Conservation (phyloP, 176 grass and related monocot genomes). For the Carex scoparia region DNA sequence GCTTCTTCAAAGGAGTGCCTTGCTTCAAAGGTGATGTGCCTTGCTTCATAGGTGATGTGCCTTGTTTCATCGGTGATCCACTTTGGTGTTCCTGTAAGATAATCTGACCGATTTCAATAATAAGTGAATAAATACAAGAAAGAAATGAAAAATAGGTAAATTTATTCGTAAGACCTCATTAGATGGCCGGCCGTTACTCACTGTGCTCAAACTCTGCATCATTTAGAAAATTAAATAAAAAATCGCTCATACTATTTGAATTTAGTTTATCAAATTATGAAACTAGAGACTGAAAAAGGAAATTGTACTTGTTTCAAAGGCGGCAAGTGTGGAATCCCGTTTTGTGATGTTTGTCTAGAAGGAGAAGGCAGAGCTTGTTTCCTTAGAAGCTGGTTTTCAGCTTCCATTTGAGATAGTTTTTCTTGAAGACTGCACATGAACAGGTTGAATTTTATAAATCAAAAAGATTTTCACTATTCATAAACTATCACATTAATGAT, state of each 20-base stretch:
- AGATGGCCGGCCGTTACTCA: slow-evolving; percentile 40
- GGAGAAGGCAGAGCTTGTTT: slow-evolving; percentile 55
- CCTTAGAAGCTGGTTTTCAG: slow-evolving; percentile 82
- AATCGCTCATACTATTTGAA: not conserved
- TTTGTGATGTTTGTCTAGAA: slow-evolving; percentile 42
- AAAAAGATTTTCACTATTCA: not conserved
- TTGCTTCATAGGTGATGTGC: slow-evolving; percentile 31
- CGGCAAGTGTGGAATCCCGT: slow-evolving; percentile 38
- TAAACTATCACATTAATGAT: not conserved
- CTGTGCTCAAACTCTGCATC: slow-evolving; percentile 48
- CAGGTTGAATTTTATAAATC: slow-evolving; percentile 3
- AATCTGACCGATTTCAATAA: slow-evolving; percentile 35
- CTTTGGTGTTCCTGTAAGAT: slow-evolving; percentile 63
- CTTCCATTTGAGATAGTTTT: slow-evolving; percentile 84
- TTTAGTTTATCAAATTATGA: not conserved
- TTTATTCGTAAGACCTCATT: slow-evolving; percentile 39
- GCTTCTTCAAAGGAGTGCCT: slow-evolving; percentile 42
- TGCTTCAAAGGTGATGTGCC: slow-evolving; percentile 41
- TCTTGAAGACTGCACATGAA: slow-evolving; percentile 61
- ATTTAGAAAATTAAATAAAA: slow-evolving; percentile 24
- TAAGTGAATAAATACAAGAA: slow-evolving; percentile 21
- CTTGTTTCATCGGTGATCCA: slow-evolving; percentile 38
- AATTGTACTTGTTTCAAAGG: slow-evolving; percentile 64
- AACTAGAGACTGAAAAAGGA: not conserved
- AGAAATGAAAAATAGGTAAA: slow-evolving; percentile 27